Percentiles rank a stretch among this genome's conserved stretches.
phyloP scores from a whole-genome alignment of 139 green algal species.

The Pleodorina starrii region DNA sequence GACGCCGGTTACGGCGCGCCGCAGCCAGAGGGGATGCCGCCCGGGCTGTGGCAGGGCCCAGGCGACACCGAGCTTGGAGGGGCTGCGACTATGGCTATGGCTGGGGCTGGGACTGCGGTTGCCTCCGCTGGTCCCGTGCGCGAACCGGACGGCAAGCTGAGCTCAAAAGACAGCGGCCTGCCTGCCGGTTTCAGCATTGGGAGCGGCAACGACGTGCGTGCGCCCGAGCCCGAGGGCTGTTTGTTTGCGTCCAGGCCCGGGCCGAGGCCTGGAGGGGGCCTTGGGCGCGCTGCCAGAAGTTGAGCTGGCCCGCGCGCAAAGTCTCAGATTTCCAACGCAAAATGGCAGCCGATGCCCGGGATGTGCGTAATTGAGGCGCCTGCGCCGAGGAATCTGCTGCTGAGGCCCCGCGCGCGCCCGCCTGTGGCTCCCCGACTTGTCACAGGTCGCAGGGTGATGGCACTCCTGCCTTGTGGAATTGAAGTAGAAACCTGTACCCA shows the following conservation, averaged over 20 bases:
- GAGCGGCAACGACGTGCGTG: background rate
- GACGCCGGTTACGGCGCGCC: background rate
- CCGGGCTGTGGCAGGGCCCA: slow-evolving; percentile 12
- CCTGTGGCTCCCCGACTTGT: background rate
- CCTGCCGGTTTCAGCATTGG: slow-evolving; percentile 22
- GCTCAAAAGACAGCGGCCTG: background rate
- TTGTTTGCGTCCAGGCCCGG: background rate
- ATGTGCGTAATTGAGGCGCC: background rate
- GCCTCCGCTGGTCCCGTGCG: slow-evolving; percentile 5
- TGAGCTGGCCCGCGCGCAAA: background rate
- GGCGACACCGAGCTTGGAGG: background rate
- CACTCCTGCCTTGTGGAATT: no score
- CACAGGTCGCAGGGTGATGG: no score
- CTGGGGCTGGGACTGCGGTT: background rate
- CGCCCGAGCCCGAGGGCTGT: slow-evolving; percentile 2
- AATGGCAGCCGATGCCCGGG: background rate
- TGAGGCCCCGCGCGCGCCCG: background rate
- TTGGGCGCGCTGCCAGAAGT: background rate
- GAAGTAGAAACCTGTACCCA: no score
- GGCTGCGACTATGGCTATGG: background rate
- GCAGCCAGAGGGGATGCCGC: slow-evolving; percentile 4
- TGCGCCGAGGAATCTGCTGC: background rate
- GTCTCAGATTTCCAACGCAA: background rate
- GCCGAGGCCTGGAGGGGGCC: background rate
- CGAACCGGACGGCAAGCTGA: background rate